Evolutionary conservation across 495 filamentous ascomycete species (phyloP), one percentile per base, ranked within the genome.

Genomic region (Cenococcum geophilum): DNA sequence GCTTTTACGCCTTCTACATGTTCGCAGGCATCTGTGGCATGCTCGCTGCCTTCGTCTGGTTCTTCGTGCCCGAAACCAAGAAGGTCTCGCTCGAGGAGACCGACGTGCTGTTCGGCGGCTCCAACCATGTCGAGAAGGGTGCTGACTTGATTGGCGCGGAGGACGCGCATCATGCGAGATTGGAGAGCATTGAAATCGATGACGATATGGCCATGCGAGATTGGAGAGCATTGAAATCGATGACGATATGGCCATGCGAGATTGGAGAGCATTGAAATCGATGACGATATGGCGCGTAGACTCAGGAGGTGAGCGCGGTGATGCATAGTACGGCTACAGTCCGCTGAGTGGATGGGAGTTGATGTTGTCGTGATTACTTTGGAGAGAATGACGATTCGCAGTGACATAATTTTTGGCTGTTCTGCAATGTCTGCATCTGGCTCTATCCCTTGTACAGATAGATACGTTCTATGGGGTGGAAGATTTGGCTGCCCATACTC

Each of bases 21-120:
- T 79, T 80, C 60, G 77, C 75, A 0, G 76, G 77, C 11, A 77
- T 80, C 51, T 84, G 85, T 63, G 71, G 82, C 60, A 58, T 82
- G n/a, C 75, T 84, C 23, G 84, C 84, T 1, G 74, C 76, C n/a
- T 92, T 90, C 61, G 80, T 89, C 43, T 89, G 76, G 76, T 88
- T 87, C 75, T 84, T 85, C 59, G 81, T 91, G 35, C 87, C 86
- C 0, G 86, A 89, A 76, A 89, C 86, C 1, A 89, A 89, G 75
- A 73, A 85, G 45, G 76, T 89, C 18, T 70, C 81, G 27, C 76
- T 88, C 6, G 84, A 88, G 70, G 83, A 86, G 64, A 86, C 86
- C 58, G 84, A 85, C 65, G 74, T 74, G 18, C 68, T 85, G 34
- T 86, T 86, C 54, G 80, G 80, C 55, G 80, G 81, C 22, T 73